Percentiles rank a stretch among this genome's conserved stretches.
phyloP scores from a whole-genome alignment of 2,329 filamentous ascomycete genomes.

The Colletotrichum sp. region DNA sequence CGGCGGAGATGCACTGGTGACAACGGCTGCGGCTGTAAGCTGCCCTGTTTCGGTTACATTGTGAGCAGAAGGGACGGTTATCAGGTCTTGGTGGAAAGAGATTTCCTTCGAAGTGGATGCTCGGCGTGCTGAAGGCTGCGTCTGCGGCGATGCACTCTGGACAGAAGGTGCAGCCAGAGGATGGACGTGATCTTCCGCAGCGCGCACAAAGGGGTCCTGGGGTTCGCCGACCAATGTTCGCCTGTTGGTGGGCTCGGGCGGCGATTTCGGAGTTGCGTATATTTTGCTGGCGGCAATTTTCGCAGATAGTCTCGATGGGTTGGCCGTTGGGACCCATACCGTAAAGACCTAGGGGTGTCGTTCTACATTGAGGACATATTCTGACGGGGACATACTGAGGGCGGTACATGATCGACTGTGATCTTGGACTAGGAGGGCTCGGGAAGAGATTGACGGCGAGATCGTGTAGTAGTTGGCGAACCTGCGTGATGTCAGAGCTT shows the following conservation, averaged over 20 bases:
- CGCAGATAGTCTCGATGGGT: not conserved
- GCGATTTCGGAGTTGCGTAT: not conserved
- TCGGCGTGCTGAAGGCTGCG: not conserved
- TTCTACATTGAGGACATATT: not conserved
- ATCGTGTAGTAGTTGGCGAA: not conserved
- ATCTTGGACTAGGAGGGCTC: not conserved
- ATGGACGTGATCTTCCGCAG: not conserved
- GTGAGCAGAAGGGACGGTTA: not conserved
- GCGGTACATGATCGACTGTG: not conserved
- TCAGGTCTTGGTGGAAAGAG: not conserved
- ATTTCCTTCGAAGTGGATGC: not conserved
- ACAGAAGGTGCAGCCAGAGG: not conserved
- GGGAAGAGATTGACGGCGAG: not conserved
- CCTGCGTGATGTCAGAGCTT: not conserved
- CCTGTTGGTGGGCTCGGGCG: not conserved
- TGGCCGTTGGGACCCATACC: not conserved
- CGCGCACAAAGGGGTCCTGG: not conserved
- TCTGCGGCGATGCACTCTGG: not conserved
- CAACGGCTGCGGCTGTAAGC: not conserved
- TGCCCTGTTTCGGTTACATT: not conserved
- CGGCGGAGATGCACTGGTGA: not conserved
- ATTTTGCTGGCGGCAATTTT: not conserved
- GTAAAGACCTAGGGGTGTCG: not conserved
- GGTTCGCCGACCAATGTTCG: not conserved
- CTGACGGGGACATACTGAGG: not conserved